Base-by-base conservation (phyloP, 2,329 filamentous ascomycete genomes). In the Penicillium thymicola region DNA sequence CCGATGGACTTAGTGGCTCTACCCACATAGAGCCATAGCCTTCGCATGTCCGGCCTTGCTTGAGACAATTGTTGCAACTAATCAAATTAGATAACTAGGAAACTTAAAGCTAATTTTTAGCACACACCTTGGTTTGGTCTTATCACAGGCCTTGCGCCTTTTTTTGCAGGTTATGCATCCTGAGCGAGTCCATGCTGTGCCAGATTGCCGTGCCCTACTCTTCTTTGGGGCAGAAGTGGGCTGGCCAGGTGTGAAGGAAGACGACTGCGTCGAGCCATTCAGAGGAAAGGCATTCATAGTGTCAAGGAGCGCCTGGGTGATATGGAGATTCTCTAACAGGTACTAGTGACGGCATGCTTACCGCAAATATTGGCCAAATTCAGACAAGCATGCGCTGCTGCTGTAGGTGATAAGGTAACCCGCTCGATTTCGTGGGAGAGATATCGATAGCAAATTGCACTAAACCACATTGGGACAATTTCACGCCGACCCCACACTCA, bases 81-180 rank as follows among this genome's bases (percentile, higher is more conserved):
- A 42, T 28, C 3, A 18, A 18, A 5, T 27, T 40, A 28, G 51
- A 57, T 38, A n/a, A n/a, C n/a, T n/a, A 46, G 7, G 28, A 9
- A 34, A 28, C 4, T 36, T 10, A 3, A n/a, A 36, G 1, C 28
- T 9, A 36, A 28, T 6, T 18, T n/a, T 30, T 38, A 21, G 8
- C 4, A 51, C 50, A 2, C 61, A 74, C 72, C 64, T 68, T 21
- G 72, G 72, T 52, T 73, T 74, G 23, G 68, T 59, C 61, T 74
- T 72, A 56, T 75, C 72, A 37, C 72, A 75, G 37, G 70, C 67
- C 58, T 75, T 75, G 30, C 72, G 67, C 37, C 72, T 68, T 52
- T 63, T 69, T 54, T 75, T 75, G 59, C 72, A 75, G 3, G 72
- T 75, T n/a, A 75, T 52, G 45, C 72, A 75, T n/a, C 72, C 72